These are phyloP conservation scores for Candida insectalens DNA, from an alignment of 805 yeast genomes.

Conservation along the genomic window DNA sequence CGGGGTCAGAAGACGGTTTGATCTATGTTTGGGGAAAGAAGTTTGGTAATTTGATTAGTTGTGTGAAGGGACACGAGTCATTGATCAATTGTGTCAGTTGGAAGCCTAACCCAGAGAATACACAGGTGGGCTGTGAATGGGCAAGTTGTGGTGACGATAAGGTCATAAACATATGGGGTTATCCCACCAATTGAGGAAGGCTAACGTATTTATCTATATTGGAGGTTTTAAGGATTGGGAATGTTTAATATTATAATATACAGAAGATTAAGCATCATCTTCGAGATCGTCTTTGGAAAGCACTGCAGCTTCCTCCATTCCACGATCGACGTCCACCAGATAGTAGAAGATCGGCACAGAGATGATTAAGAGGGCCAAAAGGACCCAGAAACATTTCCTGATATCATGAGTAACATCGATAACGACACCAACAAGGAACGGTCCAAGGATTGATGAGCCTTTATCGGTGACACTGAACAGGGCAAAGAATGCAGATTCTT, in stretches of 20 bases:
- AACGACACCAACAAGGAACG: constrained; percentile 59
- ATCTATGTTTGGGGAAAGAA: constrained; percentile 71
- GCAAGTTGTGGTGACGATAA: constrained; percentile 85
- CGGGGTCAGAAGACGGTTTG: constrained; percentile 78
- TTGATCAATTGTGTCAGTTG: constrained; percentile 75
- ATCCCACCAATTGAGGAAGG: not conserved
- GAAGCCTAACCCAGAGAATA: constrained; percentile 27
- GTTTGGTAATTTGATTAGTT: constrained; percentile 55
- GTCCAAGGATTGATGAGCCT: constrained; percentile 70
- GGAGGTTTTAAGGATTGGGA: not conserved
- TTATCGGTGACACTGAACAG: constrained; percentile 72
- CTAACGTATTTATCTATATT: not conserved
- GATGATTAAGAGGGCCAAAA: constrained; percentile 41
- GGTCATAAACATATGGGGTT: constrained; percentile 52
- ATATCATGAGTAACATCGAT: constrained; percentile 68
- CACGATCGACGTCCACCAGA: constrained; percentile 50
- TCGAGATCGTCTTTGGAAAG: not conserved
- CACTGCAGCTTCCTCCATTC: constrained; percentile 28
- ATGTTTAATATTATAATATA: no score
- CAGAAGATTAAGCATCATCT: no score
- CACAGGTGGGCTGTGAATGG: constrained; percentile 31
- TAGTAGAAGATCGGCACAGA: constrained; percentile 47
- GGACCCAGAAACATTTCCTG: constrained; percentile 59
- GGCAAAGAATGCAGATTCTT: constrained; percentile 68
- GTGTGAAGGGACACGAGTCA: constrained; percentile 53